Conservation (phyloP, 2,329 filamentous ascomycete genomes). For the Sclerotinia subarctica region DNA sequence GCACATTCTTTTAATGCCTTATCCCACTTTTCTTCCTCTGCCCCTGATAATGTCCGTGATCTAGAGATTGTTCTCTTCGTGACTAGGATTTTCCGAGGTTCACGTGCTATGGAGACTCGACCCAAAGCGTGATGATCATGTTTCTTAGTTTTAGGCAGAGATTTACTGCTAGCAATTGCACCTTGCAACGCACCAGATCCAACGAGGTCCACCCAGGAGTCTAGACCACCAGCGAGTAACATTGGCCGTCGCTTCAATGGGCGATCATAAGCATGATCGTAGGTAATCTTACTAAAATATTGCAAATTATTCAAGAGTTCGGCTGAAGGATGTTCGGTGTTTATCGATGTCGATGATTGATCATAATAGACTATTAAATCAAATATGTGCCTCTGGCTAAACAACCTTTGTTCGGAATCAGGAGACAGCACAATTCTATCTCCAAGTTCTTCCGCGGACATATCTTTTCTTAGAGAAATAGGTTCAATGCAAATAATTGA, state of each 20-base stretch:
- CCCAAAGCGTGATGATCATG: slow-evolving; percentile 43
- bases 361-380: slow-evolving; percentile 93
- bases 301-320: slow-evolving; percentile 56
- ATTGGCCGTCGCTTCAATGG: slow-evolving; percentile 71
- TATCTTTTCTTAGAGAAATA: slow-evolving; percentile 65
- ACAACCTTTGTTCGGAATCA: slow-evolving; percentile 70
- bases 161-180: slow-evolving; percentile 48
- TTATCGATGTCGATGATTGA: slow-evolving; percentile 50
- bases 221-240: slow-evolving; percentile 75
- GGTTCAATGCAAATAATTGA: slow-evolving; percentile 90
- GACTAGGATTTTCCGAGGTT: slow-evolving; percentile 24
- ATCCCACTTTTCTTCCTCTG: slow-evolving; percentile 80
- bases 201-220: slow-evolving; percentile 83
- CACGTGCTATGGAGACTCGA: slow-evolving; percentile 49
- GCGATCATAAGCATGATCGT: slow-evolving; percentile 78
- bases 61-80: slow-evolving; percentile 46
- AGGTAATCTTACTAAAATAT: slow-evolving; percentile 73
- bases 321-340: slow-evolving; percentile 41
- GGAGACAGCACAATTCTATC: slow-evolving; percentile 71
- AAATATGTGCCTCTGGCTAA: slow-evolving; percentile 69
- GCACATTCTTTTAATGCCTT: slow-evolving; percentile 68
- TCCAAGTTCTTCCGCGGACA: slow-evolving; percentile 58
- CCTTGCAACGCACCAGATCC: slow-evolving; percentile 53
- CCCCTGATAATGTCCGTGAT: slow-evolving; percentile 68
- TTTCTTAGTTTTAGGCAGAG: slow-evolving; percentile 42